Conservation (phyloP, 1,284 basidiomycete genomes). For the Ustilago loliicola region DNA sequence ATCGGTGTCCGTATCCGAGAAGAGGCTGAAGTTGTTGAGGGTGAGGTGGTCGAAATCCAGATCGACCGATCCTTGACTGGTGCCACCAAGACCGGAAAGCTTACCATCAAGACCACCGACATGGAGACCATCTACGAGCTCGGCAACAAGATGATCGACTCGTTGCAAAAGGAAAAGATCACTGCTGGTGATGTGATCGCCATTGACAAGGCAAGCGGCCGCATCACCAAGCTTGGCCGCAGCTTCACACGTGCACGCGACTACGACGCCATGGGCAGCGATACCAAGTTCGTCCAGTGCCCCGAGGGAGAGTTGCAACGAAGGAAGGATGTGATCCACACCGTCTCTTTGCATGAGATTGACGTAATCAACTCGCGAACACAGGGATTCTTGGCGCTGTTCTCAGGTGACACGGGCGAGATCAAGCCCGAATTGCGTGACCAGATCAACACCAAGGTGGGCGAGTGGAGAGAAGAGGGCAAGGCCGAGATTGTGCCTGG, state of each 20-base stretch:
- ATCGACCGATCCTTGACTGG: constrained; percentile 97
- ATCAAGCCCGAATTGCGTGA: constrained; percentile 97
- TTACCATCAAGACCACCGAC: constrained; percentile 98
- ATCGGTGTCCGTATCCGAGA: constrained; percentile 98
- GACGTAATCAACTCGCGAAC: constrained; percentile 99
- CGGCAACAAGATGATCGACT: constrained; percentile 99
- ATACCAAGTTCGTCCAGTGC: constrained; percentile 97
- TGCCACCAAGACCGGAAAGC: constrained; percentile 95
- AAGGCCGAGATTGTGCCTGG: constrained; percentile 98
- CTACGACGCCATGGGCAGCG: constrained; percentile 93
- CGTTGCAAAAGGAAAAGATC: constrained; percentile 95
- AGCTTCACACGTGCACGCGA: constrained; percentile 96
- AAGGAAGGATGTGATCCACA: constrained; percentile 95
- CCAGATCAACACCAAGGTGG: constrained; percentile 96
- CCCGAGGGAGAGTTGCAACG: constrained; percentile 98
- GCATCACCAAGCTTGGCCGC: constrained; percentile 93
- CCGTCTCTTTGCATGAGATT: constrained; percentile 97
- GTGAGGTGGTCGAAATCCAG: constrained; percentile 98
- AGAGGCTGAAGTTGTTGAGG: constrained; percentile 96
- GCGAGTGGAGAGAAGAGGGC: constrained; percentile 98
- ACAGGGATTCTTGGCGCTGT: constrained; percentile 81
- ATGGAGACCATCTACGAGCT: constrained; percentile 99
- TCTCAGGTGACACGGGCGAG: constrained; percentile 89
- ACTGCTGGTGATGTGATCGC: constrained; percentile 94
- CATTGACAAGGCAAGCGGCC: constrained; percentile 97